Evolutionary conservation across 1,284 basidiomycete genomes (phyloP).

Genomic region (Irpex rosettiformis): DNA sequence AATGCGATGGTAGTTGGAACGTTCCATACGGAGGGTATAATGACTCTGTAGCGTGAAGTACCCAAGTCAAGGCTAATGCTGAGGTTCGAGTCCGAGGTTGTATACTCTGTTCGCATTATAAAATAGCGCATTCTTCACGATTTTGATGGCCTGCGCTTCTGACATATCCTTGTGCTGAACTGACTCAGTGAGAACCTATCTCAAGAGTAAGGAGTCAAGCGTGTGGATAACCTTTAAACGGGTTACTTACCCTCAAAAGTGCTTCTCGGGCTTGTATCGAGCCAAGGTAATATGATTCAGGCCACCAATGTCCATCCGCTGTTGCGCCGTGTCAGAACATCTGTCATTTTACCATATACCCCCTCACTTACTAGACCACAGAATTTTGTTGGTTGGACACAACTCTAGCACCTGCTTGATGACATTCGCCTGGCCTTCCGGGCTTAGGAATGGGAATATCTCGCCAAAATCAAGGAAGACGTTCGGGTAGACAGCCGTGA

Average conservation of each 20-base stretch:
- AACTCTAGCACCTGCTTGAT: slow-evolving; percentile 66
- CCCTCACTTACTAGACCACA: slow-evolving; percentile 68
- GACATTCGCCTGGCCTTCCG: slow-evolving; percentile 54
- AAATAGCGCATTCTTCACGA: slow-evolving; percentile 53
- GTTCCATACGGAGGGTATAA: too few relatives aligned
- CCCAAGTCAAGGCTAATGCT: not conserved
- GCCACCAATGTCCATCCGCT: slow-evolving; percentile 80
- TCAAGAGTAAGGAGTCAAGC: not conserved
- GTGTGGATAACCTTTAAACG: not conserved
- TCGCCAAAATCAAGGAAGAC: slow-evolving; percentile 79
- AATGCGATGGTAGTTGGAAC: too few relatives aligned
- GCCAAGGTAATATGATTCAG: slow-evolving; percentile 70
- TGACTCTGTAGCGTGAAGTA: too few relatives aligned
- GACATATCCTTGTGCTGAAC: slow-evolving; percentile 43
- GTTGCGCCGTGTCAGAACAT: slow-evolving; percentile 4
- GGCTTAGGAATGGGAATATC: slow-evolving; percentile 68
- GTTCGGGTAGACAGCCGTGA: slow-evolving; percentile 65
- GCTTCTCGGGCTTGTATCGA: slow-evolving; percentile 58
- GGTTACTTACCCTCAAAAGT: slow-evolving; percentile 47
- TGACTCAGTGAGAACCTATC: slow-evolving; percentile 47
- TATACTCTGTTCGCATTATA: slow-evolving; percentile 59
- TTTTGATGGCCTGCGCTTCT: slow-evolving; percentile 43
- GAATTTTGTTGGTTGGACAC: slow-evolving; percentile 68
- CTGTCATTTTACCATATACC: too few relatives aligned
- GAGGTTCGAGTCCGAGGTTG: slow-evolving; percentile 41